These are phyloP conservation scores for Alloascoidea hylecoeti DNA, from an alignment of 805 yeast genomes.

Conservation along the genomic window DNA sequence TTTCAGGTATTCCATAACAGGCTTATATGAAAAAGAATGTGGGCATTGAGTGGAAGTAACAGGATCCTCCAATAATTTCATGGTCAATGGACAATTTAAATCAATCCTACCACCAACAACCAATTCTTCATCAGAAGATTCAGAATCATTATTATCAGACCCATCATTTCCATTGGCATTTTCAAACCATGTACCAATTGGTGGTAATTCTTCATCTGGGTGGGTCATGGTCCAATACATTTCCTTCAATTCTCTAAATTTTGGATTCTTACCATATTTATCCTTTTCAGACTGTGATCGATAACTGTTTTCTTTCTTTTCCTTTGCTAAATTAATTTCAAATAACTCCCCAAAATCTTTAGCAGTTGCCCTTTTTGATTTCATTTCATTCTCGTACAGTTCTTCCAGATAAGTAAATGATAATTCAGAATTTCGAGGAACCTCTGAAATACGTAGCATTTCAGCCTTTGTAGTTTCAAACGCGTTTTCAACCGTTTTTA, in stretches of 20 bases:
- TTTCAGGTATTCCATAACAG: constrained; percentile 9
- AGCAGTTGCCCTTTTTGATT: not conserved
- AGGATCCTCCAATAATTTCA: constrained; percentile 12
- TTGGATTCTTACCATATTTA: not conserved
- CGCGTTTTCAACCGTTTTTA: not conserved
- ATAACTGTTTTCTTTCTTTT: not conserved
- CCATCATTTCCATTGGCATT: not conserved
- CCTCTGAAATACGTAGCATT: constrained; percentile 1
- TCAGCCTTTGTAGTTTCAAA: constrained; percentile 1
- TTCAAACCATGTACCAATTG: not conserved
- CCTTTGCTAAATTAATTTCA: not conserved
- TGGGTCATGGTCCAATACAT: constrained; percentile 1
- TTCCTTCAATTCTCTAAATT: not conserved
- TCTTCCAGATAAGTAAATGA: not conserved
- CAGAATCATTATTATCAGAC: constrained; percentile 7
- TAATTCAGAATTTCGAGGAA: no score
- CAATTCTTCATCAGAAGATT: constrained; percentile 14
- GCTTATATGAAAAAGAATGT: constrained; percentile 14
- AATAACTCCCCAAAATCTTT: not conserved
- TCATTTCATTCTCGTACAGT: not conserved
- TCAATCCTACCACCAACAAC: constrained; percentile 9
- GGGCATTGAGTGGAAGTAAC: constrained; percentile 14
- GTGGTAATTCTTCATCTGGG: constrained; percentile 1
- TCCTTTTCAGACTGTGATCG: not conserved
- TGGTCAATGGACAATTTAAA: constrained; percentile 16